Conservation (phyloP, 495 filamentous ascomycete species). For the Xylona heveae region DNA sequence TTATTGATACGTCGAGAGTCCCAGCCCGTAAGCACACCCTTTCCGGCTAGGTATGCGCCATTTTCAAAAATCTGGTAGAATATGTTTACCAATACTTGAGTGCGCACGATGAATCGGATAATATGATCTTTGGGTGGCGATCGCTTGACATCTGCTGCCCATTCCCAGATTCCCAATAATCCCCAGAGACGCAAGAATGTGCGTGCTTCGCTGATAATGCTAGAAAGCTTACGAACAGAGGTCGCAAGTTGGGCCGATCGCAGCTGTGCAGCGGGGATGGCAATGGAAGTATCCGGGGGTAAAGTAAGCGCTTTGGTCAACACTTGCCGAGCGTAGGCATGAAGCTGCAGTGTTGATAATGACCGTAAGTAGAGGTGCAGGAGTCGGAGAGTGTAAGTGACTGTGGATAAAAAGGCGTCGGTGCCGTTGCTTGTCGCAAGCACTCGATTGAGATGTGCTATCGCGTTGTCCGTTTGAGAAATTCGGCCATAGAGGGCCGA, state of each 20-base stretch:
- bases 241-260: slow-evolving; percentile 5
- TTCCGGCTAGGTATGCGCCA: slow-evolving; percentile 49
- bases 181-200: slow-evolving; percentile 64
- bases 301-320: slow-evolving; percentile 5
- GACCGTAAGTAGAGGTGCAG: slow-evolving; percentile 13
- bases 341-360: slow-evolving; percentile 7
- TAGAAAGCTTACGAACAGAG: slow-evolving; percentile 23
- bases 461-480: too few relatives aligned
- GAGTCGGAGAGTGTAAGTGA: slow-evolving; percentile 41
- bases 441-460: too few relatives aligned
- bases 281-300: slow-evolving; percentile 19
- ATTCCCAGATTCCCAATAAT: slow-evolving; percentile 54
- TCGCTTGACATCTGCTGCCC: slow-evolving; percentile 24
- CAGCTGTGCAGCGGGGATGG: slow-evolving; percentile 19
- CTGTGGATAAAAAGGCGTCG: slow-evolving; percentile 36
- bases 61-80: slow-evolving; percentile 71
- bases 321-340: slow-evolving; percentile 14
- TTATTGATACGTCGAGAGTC: slow-evolving; percentile 26
- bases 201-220: slow-evolving; percentile 37
- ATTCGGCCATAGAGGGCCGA: too few relatives aligned
- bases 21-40: slow-evolving; percentile 43
- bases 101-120: slow-evolving; percentile 29
- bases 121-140: slow-evolving; percentile 15
- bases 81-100: slow-evolving; percentile 45
- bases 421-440: slow-evolving; percentile 35